Percentiles rank a stretch among this genome's conserved stretches.
Evolutionary conservation across 495 filamentous ascomycete genomes (phyloP).

Genomic region (Penicillium arizonense): DNA sequence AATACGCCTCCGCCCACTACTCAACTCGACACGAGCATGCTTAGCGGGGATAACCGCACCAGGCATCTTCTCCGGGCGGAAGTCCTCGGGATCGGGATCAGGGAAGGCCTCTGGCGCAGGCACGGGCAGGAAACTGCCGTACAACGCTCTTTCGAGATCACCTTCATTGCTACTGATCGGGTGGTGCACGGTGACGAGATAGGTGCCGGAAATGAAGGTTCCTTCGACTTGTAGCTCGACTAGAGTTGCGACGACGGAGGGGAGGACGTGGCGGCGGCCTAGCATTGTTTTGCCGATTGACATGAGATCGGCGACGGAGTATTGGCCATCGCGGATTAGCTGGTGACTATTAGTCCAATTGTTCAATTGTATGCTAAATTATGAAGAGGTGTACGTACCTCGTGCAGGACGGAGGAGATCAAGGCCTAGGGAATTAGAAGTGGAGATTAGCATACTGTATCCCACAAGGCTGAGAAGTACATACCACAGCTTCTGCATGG

Average conservation of each 20-base stretch:
- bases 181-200: constrained; percentile 91
- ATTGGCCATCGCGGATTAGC: constrained; percentile 94
- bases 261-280: constrained; percentile 88
- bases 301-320: constrained; percentile 93
- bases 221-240: constrained; percentile 90
- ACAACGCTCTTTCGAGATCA: constrained; percentile 79
- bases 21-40: constrained; percentile 61
- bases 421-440: constrained; percentile 58
- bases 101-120: constrained; percentile 68
- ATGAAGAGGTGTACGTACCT: constrained; percentile 48
- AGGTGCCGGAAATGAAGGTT: constrained; percentile 87
- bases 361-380: not conserved
- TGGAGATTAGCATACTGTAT: not conserved
- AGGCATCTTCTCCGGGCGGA: constrained; percentile 64
- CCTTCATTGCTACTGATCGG: constrained; percentile 88
- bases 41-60: constrained; percentile 77
- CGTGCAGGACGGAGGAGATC: constrained; percentile 87
- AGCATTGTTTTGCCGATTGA: constrained; percentile 86
- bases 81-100: constrained; percentile 57
- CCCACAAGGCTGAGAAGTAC: constrained; percentile 20
- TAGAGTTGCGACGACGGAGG: constrained; percentile 73
- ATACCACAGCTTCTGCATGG: constrained; percentile 84
- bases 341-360: constrained; percentile 23
- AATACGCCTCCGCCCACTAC: constrained; percentile 72
- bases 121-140: constrained; percentile 88